Conservation (phyloP, 2,329 filamentous ascomycete species). For the Sporothrix euskadiensis region DNA sequence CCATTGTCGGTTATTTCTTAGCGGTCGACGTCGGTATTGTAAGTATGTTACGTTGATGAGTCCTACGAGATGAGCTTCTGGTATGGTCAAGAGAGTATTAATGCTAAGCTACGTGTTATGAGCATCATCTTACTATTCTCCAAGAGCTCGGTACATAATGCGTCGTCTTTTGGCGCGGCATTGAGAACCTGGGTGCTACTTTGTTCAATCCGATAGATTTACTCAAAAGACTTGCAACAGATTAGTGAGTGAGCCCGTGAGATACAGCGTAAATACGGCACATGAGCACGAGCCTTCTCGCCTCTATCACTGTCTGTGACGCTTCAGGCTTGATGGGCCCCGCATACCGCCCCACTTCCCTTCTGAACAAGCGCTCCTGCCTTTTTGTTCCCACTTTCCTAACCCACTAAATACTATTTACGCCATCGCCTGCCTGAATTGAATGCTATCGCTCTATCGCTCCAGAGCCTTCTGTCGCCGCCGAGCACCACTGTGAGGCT, state of each 20-base stretch:
- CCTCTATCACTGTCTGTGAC: not conserved
- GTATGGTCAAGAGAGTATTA: not conserved
- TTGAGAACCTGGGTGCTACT: not conserved
- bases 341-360: slow-evolving; percentile 5
- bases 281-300: not conserved
- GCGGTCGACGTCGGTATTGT: not conserved
- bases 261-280: not conserved
- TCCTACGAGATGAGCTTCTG: not conserved
- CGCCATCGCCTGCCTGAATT: slow-evolving; percentile 19
- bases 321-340: not conserved
- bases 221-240: not conserved
- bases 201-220: not conserved
- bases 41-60: not conserved
- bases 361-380: slow-evolving; percentile 4
- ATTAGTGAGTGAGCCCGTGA: not conserved
- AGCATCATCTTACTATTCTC: not conserved
- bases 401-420: slow-evolving; percentile 15
- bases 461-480: slow-evolving; percentile 2
- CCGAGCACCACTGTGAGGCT: slow-evolving; percentile 22
- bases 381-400: slow-evolving; percentile 1
- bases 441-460: not conserved
- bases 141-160: not conserved
- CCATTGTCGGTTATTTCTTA: not conserved
- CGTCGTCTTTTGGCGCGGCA: not conserved
- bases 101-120: not conserved